phyloP scores from a whole-genome alignment of 768 basidiomycete genomes.

The Termitomyces heimii region DNA sequence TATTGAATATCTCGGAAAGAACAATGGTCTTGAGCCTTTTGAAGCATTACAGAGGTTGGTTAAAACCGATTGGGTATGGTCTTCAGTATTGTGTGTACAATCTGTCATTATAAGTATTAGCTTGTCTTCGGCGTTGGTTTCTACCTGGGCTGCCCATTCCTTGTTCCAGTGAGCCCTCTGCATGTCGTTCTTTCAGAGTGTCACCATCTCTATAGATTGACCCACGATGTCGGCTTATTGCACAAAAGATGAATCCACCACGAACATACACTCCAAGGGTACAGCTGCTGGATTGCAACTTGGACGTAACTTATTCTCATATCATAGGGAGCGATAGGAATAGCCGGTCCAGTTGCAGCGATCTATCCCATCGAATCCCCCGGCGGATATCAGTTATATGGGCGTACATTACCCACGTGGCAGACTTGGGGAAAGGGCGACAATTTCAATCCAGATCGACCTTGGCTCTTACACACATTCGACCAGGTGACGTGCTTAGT shows the following conservation, averaged over 20 bases:
- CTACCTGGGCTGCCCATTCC: conserved; percentile 59
- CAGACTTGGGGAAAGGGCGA: conserved; percentile 52
- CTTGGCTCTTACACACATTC: conserved; percentile 45
- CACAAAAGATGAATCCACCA: conserved; percentile 74
- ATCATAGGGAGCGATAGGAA: conserved; percentile 58
- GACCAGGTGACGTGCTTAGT: neutral
- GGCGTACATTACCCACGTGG: conserved; percentile 57
- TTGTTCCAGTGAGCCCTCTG: conserved; percentile 42
- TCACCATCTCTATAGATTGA: conserved; percentile 30
- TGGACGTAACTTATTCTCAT: neutral
- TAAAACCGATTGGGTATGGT: conserved; percentile 43
- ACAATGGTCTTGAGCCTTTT: conserved; percentile 45
- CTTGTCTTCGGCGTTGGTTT: conserved; percentile 60
- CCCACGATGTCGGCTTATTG: conserved; percentile 50
- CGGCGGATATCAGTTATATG: conserved; percentile 23
- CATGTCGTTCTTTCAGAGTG: neutral
- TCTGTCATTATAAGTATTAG: conserved; percentile 20
- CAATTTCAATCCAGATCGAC: conserved; percentile 38
- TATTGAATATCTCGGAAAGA: conserved; percentile 57
- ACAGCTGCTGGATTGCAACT: neutral
- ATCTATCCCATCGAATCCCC: conserved; percentile 63
- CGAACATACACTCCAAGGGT: conserved; percentile 60
- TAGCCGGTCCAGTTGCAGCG: conserved; percentile 60
- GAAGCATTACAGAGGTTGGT: conserved; percentile 43
- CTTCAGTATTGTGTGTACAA: neutral